A percentile compares a stretch with the other conserved stretches of the same genome.
phyloP scores from a whole-genome alignment of 208 protist species.

The Trypanosoma melophagium region DNA sequence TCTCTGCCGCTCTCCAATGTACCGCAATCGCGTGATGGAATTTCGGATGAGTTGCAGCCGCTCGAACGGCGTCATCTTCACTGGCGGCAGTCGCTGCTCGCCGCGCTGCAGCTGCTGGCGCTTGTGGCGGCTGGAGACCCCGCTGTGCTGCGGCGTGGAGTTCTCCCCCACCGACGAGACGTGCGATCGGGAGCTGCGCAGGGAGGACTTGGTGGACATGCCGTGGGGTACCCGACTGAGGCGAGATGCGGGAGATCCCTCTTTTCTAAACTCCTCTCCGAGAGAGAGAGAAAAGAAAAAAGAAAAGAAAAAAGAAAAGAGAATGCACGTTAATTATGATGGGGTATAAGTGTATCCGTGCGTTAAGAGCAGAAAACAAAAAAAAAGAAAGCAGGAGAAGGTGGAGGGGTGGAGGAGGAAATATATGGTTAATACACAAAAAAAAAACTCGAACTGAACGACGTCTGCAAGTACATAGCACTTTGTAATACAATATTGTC shows the following conservation, averaged over 20 bases:
- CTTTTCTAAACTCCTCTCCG: too few relatives aligned
- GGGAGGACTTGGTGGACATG: conserved; percentile 64
- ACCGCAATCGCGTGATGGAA: conserved; percentile 69
- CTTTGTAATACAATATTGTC: too few relatives aligned
- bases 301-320: conserved; percentile 5
- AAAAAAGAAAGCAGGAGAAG: conserved; percentile 3
- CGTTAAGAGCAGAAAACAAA: conserved; percentile 13
- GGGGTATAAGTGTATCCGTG: not conserved
- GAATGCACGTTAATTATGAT: not conserved
- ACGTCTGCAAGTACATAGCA: not conserved
- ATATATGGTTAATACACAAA: not conserved
- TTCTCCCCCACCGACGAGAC: conserved; percentile 61
- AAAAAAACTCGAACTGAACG: not conserved
- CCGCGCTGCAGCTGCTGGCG: conserved; percentile 25
- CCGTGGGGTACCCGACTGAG: too few relatives aligned
- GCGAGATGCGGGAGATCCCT: too few relatives aligned
- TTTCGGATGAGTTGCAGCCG: conserved; percentile 74
- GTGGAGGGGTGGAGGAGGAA: not conserved
- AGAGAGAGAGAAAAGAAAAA: not conserved
- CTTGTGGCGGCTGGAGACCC: conserved; percentile 41
- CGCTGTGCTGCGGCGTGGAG: conserved; percentile 43
- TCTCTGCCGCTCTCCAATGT: conserved; percentile 69
- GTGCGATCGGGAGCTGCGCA: conserved; percentile 53
- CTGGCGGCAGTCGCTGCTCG: conserved; percentile 47
- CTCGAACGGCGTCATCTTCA: conserved; percentile 70